Base-by-base conservation (phyloP, 2,329 filamentous ascomycete species). In the Paramyrothecium sp. region DNA sequence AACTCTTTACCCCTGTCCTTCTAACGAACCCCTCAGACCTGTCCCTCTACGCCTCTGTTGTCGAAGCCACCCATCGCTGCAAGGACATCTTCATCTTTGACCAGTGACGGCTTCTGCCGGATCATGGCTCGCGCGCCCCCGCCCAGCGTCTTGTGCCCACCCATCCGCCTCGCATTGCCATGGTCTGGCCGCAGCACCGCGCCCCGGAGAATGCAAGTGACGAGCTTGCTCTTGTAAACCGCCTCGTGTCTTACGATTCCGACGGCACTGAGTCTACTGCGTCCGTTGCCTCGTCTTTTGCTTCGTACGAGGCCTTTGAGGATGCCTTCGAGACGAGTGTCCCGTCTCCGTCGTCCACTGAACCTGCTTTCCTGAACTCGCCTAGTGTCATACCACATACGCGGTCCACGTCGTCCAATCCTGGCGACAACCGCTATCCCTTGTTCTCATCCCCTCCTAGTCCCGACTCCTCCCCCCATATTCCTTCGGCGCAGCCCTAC, bases 11-110 rank as follows among this genome's bases (percentile, higher is more conserved):
- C 53, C 57, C 59, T n/a, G 65, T 67, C 65, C 67, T 59, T 11
- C 57, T 63, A 48, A 16, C 56, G 12, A 8, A n/a, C 4, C 23
- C 8, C 20, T 2, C 58, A 94, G 92, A 97, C 75, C 91, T 90
- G 73, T 81, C 81, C 54, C 82, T 91, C 34, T 89, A 87, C 59
- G 87, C 91, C 57, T 85, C 89, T 0, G 89, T 97, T 3, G 93
- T 97, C 17, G 90, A 97, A 57, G 88, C 87, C 38, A 95, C 92
- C 34, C 93, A 97, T 75, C 84, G 87, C 53, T 86, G 92, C 70
- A 90, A 89, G 68, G 80, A 86, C 60, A 89, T 98, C 54, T 97
- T 97, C 71, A 66, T 76, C 38, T 92, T 90, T 68, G 83, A 85
- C 55, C 70, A 74, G 63, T 75, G 71, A 75, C 62, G 68, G 61